Evolutionary conservation across 176 grass and related monocot genomes (phyloP), one percentile per base, ranked within the genome.

Genomic region (Bothriochloa decipiens): DNA sequence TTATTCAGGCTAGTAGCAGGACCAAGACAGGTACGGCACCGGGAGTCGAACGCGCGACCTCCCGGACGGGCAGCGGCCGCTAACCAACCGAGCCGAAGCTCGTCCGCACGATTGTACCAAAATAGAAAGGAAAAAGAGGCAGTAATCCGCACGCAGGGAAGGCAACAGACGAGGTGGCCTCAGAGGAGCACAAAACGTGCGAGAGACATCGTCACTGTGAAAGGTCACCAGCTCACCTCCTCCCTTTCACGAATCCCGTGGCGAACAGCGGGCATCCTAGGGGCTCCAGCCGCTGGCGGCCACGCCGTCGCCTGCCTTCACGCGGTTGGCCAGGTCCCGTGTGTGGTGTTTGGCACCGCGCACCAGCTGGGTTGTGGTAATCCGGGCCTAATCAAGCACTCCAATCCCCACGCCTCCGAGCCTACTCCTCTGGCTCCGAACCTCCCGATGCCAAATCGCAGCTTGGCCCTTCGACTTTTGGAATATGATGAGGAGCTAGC

Each of bases 361-460:
- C 53, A 86, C 17, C 2, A 9, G 4, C 18, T 27, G 7, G 5
- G 18, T 0, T 65, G 3, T 72, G 32, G 65, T 65, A 89, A 71
- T 77, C 72, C 72, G 72, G 72, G 70, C 88, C 89, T 84, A 75
- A 87, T 90, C 80, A 49, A 83, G 68, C 46, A 70, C 88, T 83
- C 67, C 84, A 69, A 86, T 62, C 74, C 84, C 89, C 74, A 90
- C 80, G 81, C 64, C 83, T 66, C 83, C 88, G 88, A 89, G 41
- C 88, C 83, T 85, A 14, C 77, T n/a, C 63, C 77, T 42, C 25
- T 72, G 32, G 83, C 33, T 43, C 78, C 87, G 87, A 71, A 50
- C 65, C 87, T 89, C 41, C 0, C 0, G 2, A 0, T 13, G 11
- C 43, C 0, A 18, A 61, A 39, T 81, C 11, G 15, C 87, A 74